Conservation (phyloP, 169 alveolate genomes). For the Eimeria praecox region DNA sequence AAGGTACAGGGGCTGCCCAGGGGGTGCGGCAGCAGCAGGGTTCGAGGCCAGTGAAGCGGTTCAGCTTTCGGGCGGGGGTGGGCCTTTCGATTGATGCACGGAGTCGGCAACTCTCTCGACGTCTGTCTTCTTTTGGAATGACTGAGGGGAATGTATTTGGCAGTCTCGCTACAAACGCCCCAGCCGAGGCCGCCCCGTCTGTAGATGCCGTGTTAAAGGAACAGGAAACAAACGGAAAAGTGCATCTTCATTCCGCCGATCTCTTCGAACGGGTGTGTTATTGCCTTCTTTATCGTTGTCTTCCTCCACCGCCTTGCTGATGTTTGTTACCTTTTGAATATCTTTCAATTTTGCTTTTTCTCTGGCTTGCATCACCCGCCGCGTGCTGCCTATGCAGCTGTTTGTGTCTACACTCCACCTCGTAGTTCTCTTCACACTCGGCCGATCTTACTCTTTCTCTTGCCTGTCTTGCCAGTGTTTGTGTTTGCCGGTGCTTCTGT, state of each 20-base stretch:
- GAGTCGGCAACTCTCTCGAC: slow-evolving; percentile 45
- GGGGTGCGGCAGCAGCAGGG: slow-evolving; percentile 23
- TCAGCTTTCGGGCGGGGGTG: slow-evolving; percentile 65
- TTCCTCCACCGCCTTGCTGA: no score
- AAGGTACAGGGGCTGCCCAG: not conserved
- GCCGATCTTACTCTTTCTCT: not conserved
- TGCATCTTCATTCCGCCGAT: slow-evolving; percentile 78
- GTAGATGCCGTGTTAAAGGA: slow-evolving; percentile 46
- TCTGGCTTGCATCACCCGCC: not conserved
- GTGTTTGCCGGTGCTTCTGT: not conserved
- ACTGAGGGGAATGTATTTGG: slow-evolving; percentile 69
- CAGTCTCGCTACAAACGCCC: slow-evolving; percentile 14
- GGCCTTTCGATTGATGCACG: slow-evolving; percentile 57
- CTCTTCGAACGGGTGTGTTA: slow-evolving; percentile 77
- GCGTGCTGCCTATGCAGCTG: not conserved
- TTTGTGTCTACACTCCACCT: no score
- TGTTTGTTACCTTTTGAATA: no score
- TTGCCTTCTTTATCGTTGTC: no score
- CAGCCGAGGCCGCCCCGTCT: slow-evolving; percentile 31
- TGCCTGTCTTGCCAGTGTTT: not conserved
- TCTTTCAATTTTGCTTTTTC: not conserved
- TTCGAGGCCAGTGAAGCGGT: slow-evolving; percentile 54
- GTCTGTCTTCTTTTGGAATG: slow-evolving; percentile 65
- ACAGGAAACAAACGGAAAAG: slow-evolving; percentile 33
- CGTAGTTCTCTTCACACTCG: not conserved